phyloP scores from a whole-genome alignment of 768 basidiomycete genomes.

The Russula emetica region DNA sequence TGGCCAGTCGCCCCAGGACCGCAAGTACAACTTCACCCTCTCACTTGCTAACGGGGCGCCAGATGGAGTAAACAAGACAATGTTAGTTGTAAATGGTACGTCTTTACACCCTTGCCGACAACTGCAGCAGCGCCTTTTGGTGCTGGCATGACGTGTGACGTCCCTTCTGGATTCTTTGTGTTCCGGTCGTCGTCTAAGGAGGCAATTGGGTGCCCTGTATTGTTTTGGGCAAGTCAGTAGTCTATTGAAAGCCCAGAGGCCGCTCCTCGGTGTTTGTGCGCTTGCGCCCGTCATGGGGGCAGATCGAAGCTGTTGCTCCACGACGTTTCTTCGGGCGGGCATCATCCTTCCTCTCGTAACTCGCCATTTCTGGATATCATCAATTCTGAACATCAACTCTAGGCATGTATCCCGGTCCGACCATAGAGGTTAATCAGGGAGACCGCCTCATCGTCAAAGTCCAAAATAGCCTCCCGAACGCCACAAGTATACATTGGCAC shows the following conservation, averaged over 20 bases:
- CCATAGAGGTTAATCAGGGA: conserved; percentile 38
- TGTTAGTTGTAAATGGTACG: conserved; percentile 48
- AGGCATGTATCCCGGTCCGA: conserved; percentile 39
- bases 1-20: conserved; percentile 36
- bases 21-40: conserved; percentile 44
- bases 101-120: neutral
- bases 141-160: neutral
- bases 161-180: neutral
- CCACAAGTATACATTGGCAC: conserved; percentile 39
- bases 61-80: conserved; percentile 40
- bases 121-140: neutral
- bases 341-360: neutral
- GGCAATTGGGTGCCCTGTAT: neutral
- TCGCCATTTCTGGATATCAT: neutral
- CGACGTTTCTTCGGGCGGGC: neutral
- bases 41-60: conserved; percentile 39
- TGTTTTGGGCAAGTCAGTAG: neutral
- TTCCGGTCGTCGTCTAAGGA: neutral
- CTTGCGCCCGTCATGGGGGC: neutral
- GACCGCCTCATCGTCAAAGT: conserved; percentile 39
- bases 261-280: neutral
- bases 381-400: neutral
- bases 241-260: neutral
- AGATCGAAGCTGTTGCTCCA: neutral
- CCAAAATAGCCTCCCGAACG: conserved; percentile 35